A percentile compares a stretch with the other conserved stretches of the same genome.
These are phyloP conservation scores for Orbilia brochopaga DNA, from an alignment of 2,329 filamentous ascomycete species.

Conservation along the genomic window DNA sequence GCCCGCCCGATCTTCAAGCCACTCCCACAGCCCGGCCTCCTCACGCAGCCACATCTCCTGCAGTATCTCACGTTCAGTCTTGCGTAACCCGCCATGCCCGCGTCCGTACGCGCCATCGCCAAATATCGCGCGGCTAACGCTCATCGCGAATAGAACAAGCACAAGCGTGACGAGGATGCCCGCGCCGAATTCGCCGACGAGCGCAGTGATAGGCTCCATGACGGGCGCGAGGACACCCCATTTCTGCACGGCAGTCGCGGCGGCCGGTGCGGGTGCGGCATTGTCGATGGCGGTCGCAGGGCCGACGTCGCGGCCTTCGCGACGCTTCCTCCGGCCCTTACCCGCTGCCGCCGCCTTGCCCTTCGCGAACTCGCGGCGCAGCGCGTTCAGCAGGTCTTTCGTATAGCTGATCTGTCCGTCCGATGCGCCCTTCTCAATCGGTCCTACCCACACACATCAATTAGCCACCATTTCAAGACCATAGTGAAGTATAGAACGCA, in stretches of 20 bases:
- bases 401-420: conserved; percentile 86
- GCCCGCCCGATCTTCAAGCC: conserved; percentile 76
- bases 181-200: conserved; percentile 67
- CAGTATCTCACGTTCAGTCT: conserved; percentile 72
- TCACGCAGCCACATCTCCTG: conserved; percentile 91
- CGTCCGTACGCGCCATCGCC: conserved; percentile 14
- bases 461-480: conserved; percentile 38
- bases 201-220: conserved; percentile 55
- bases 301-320: conserved; percentile 64
- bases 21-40: conserved; percentile 88
- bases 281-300: conserved; percentile 60
- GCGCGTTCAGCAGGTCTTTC: conserved; percentile 75
- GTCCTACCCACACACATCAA: conserved; percentile 64
- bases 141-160: conserved; percentile 76
- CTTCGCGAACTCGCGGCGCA: conserved; percentile 74
- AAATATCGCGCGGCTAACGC: conserved; percentile 63
- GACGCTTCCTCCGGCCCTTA: conserved; percentile 58
- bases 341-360: conserved; percentile 60
- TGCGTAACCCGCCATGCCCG: conserved; percentile 56
- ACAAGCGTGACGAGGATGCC: conserved; percentile 81
- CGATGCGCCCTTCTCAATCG: conserved; percentile 93
- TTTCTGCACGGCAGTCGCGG: conserved; percentile 42
- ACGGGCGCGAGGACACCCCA: conserved; percentile 56
- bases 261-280: conserved; percentile 55
- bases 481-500: conserved; percentile 3